Evolutionary conservation across 2,329 filamentous ascomycete species (phyloP), one percentile per base, ranked within the genome.

Genomic region (Ascochyta pisi): DNA sequence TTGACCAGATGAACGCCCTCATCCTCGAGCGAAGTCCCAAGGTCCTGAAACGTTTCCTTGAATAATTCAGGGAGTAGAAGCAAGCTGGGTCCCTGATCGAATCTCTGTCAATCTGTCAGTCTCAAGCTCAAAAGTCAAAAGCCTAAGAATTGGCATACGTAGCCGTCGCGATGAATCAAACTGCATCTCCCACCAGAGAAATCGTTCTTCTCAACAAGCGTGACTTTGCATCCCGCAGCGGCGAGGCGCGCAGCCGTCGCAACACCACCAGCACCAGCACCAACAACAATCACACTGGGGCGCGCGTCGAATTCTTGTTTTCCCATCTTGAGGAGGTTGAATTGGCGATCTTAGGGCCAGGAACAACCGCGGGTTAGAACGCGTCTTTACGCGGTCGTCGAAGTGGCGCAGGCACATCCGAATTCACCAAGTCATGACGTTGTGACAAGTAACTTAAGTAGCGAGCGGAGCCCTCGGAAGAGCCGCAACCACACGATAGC

Each of bases 11-110:
- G 76, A 1, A 92, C 82, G n/a, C 86, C 87, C 68, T 91, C 89
- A 0, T 78, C 80, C 59, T 85, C 81, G 12, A 91, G 78, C 9
- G 83, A 84, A 6, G 88, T 91, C 58, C 81, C 87, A 1, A 92
- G 82, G 64, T 92, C 89, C 50, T 77, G 71, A 68, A 91, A 92
- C 19, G 85, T 84, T 74, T 89, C 85, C 26, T 82, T 80, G 78
- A 92, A 92, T 53, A 91, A 81, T 51, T 84, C 83, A 2, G 89
- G 89, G 6, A 92, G 84, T 0, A 92, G 81, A 16, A 92, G 82
- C 3, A 92, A 82, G 1, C 88, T 91, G 0, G 89, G 89, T 0
- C 89, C 89, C 78, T 91, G 89, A 68, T 92, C 89, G 77, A 92
- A 92, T 54, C 89, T 79, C 78, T 82, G 57, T 39, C 35, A 8